Base-by-base conservation (phyloP, 2,329 filamentous ascomycete species). In the Zymoseptoria brevis region DNA sequence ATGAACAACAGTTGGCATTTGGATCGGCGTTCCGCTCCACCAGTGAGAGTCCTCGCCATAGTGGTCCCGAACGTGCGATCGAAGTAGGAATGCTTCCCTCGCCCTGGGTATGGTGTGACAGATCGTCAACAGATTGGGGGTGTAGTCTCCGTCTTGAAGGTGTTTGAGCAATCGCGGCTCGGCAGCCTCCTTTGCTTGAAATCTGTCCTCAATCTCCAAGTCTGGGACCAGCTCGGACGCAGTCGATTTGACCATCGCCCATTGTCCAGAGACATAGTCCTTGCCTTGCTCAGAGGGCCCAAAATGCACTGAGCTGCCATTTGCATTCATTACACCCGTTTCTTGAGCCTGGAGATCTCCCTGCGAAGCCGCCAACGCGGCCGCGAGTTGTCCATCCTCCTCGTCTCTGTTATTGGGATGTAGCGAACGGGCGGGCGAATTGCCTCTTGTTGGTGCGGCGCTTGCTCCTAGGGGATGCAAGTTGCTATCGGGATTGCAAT, bases 101-200 rank as follows among this genome's bases (percentile, higher is more conserved):
- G 80, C 81, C 29, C 81, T 72, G 3, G 84, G 83, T 57, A 87
- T 84, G 19, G 80, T 77, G 66, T 85, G 82, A n/a, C 84, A 75
- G 59, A 87, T 85, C 4, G 83, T 84, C 50, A 87, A 67, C 19
- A 86, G 73, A 3, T 79, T 80, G 26, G 81, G 79, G n/a, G 85
- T 72, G 65, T 83, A 82, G 59, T 81, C 76, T 50, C 74, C 76
- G 50, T 78, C 75, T 11, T 79, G 75, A 2, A 80, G 74, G 16
- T 81, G 82, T 59, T 84, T 83, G 55, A 87, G 72, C 59, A 86
- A 82, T 16, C 78, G 78, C 13, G 83, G 84, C 62, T 82, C 76
- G 35, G 74, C 76, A 4, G 73, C 66, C 19, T 75, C 69, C 60
- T 79, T 77, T 67, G 75, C 78, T 45, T 81, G 75, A 22, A 64